Base-by-base conservation (phyloP, 805 yeast species). In the Cyberlindnera petersonii region DNA sequence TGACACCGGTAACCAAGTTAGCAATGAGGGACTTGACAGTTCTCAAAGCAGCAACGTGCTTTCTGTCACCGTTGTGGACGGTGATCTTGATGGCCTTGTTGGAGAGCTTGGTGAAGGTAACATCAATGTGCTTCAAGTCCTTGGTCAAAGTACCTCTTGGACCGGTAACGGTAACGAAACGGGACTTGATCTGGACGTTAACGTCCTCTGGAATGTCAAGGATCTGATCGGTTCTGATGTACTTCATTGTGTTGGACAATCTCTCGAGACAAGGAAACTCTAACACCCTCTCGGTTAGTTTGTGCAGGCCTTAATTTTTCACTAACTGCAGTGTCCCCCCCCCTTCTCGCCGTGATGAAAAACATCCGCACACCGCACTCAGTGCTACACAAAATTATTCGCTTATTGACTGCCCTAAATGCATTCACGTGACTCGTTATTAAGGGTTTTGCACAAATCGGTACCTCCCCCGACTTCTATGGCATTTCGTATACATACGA, bases 31-130 rank as follows among this genome's bases (percentile, higher is more conserved):
- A 86, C 77, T 87, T 89, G 71, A 93, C 98, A 50, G 98, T 91
- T 81, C 98, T 89, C 70, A 93, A 79, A 66, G 96, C 85, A 69
- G 99, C 99, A 70, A 93, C 98, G 76, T 93, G 98, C 84, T 91
- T 91, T 82, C 98, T 86, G 85, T 87, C 96, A 77, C 98, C 98
- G 70, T 91, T 87, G 83, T 85, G 94, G 58, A 93, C 96, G 59
- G 88, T 77, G 68, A 93, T 79, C 75, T 83, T 85, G 74, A 93
- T 75, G 61, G 75, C 79, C 54, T 65, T 74, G 74, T 77, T 73
- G 65, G 71, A 68, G 53, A 85, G 65, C 77, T 89, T 87, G 64
- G 69, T 60, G 83, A 93, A 91, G 58, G 96, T 82, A 60, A 93
- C 95, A 69, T 91, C 86, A 63, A 93, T 81, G 77, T 93, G 98